These are phyloP conservation scores for Corynascus novoguineensis DNA, from an alignment of 495 filamentous ascomycete genomes.

Conservation along the genomic window DNA sequence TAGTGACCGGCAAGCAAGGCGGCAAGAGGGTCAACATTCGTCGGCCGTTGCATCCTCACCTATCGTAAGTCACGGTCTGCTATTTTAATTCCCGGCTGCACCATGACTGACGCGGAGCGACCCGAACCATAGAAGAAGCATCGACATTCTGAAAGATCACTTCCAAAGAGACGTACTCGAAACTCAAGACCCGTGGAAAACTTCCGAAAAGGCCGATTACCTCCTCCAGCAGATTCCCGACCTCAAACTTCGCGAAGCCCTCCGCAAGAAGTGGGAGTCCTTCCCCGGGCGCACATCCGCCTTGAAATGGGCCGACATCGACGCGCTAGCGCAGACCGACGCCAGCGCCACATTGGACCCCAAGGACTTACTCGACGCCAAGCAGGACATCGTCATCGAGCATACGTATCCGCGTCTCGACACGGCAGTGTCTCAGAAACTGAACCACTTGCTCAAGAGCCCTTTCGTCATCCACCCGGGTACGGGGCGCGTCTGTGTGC, in stretches of 20 bases:
- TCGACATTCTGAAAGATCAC: slow-evolving; percentile 68
- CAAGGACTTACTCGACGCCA: slow-evolving; percentile 70
- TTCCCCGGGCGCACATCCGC: slow-evolving; percentile 66
- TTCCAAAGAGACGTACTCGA: slow-evolving; percentile 77
- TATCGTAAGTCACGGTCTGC: slow-evolving; percentile 48
- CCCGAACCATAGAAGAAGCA: slow-evolving; percentile 58
- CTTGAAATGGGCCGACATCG: slow-evolving; percentile 90
- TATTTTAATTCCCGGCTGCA: neutral
- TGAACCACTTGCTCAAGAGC: slow-evolving; percentile 94
- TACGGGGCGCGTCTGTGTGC: slow-evolving; percentile 90
- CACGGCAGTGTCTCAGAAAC: slow-evolving; percentile 91
- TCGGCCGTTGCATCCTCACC: slow-evolving; percentile 84
- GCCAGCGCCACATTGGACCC: slow-evolving; percentile 53
- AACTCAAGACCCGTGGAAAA: slow-evolving; percentile 79
- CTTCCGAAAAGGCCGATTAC: slow-evolving; percentile 58
- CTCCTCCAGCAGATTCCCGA: slow-evolving; percentile 78
- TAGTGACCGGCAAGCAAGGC: slow-evolving; percentile 71
- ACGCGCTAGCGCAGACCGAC: slow-evolving; percentile 69
- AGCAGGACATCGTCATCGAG: slow-evolving; percentile 90
- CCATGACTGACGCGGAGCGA: neutral
- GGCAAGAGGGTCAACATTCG: slow-evolving; percentile 84
- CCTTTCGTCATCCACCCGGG: slow-evolving; percentile 95
- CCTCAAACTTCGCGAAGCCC: slow-evolving; percentile 60
- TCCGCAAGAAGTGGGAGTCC: slow-evolving; percentile 86
- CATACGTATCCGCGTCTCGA: slow-evolving; percentile 98